Evolutionary conservation across 2,329 filamentous ascomycete species (phyloP), one percentile per base, ranked within the genome.

Genomic region (Colletotrichum cereale): DNA sequence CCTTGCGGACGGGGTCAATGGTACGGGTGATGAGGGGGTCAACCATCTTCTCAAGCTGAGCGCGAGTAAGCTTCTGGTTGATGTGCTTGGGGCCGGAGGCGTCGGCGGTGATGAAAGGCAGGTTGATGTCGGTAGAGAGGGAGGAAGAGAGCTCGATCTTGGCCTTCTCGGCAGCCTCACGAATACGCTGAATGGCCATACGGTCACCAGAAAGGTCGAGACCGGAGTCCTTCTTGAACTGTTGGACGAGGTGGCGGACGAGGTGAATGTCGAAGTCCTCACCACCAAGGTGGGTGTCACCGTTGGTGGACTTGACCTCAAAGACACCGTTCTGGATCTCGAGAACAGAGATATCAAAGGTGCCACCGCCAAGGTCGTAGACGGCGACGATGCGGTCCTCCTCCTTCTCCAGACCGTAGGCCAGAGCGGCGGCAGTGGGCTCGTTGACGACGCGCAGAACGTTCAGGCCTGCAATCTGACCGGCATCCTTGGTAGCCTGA

Each of bases 111-210:
- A 98, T 98, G 90, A 98, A 98, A 76, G 96, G 96, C 81, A 98
- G 91, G 89, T 97, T 97, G 86, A 98, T 98, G 80, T 98, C 96
- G 77, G 96, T 98, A 84, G 97, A 94, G 77, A 95, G 90, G 70
- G 95, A 95, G 42, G 95, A 98, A 16, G 96, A 98, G 77, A 98
- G 88, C 87, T 98, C 96, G 80, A 98, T 98, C 94, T 98, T 98
- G 82, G 96, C 96, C 91, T 98, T 98, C 90, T 98, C 96, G 77
- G 95, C 95, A 77, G 95, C 96, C 88, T 98, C 96, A 86, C 96
- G 95, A 83, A 98, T 98, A 91, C 96, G 92, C 90, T 98, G 96
- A 81, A 98, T 97, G 78, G 96, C 96, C 95, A 98, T 98, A 83
- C 96, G 95, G 87, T 98, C 96, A 80, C 85, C 86, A 71, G 94